phyloP scores from a whole-genome alignment of 176 grass and related monocot genomes.

The Raddia distichophylla region DNA sequence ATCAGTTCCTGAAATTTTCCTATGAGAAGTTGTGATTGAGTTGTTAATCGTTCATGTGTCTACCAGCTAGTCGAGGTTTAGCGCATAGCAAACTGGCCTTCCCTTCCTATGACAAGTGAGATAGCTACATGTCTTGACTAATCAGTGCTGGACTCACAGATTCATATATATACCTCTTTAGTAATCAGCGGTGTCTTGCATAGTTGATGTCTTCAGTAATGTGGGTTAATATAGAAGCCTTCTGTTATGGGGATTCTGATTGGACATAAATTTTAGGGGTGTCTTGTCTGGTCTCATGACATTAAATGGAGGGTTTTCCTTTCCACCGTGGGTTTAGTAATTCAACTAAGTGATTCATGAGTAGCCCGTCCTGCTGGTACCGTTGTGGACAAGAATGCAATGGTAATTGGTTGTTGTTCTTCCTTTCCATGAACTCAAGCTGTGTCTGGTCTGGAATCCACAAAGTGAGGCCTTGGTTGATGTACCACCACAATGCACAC shows the following conservation, averaged over 20 bases:
- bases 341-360: neutral
- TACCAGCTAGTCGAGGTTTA: too few relatives aligned
- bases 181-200: too few relatives aligned
- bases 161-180: too few relatives aligned
- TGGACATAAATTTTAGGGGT: neutral
- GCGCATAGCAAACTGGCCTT: too few relatives aligned
- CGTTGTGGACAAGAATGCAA: neutral
- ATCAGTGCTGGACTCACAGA: neutral
- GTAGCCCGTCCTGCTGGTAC: neutral
- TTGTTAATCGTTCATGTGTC: neutral
- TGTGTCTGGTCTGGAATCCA: neutral
- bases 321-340: neutral
- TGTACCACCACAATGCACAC: neutral
- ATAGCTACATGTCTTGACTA: too few relatives aligned
- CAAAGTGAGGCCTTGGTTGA: neutral
- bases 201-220: too few relatives aligned
- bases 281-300: neutral
- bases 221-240: too few relatives aligned
- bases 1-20: neutral
- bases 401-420: too few relatives aligned
- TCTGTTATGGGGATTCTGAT: too few relatives aligned
- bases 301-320: neutral
- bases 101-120: too few relatives aligned
- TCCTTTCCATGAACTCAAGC: neutral
- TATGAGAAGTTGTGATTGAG: neutral